phyloP scores from a whole-genome alignment of 192 early-diverging fungal genomes.

The Helicostylum pulchrum region DNA sequence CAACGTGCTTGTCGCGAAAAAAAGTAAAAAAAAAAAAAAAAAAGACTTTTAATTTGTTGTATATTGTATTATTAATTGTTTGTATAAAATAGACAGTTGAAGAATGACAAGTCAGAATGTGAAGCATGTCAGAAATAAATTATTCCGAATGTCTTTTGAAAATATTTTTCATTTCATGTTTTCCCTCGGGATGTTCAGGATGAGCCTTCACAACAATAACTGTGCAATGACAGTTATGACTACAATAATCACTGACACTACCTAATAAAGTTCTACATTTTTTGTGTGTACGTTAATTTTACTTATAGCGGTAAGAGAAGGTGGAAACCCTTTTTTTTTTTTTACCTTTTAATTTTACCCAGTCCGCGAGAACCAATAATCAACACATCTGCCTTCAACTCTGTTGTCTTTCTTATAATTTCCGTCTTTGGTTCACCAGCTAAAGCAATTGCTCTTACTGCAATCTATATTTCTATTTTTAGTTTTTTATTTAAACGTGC shows the following conservation, averaged over 20 bases:
- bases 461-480: conserved; percentile 17
- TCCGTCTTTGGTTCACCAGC: conserved; percentile 60
- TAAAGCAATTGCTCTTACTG: conserved; percentile 50
- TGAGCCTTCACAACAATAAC: conserved; percentile 33
- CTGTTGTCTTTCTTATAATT: conserved; percentile 50
- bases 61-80: too few species aligned
- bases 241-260: conserved; percentile 47
- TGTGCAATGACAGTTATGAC: conserved; percentile 38
- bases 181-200: conserved; percentile 5
- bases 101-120: background rate
- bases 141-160: background rate
- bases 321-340: too few species aligned
- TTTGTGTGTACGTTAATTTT: background rate
- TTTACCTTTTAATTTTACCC: conserved; percentile 44
- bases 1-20: conserved; percentile 49
- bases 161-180: background rate
- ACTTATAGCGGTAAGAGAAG: too few species aligned
- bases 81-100: background rate
- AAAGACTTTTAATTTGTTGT: background rate
- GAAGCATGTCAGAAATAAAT: background rate
- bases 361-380: conserved; percentile 62
- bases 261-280: conserved; percentile 38
- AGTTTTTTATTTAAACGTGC: background rate
- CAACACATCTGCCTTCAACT: conserved; percentile 51
- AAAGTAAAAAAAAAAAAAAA: too few species aligned